phyloP scores from a whole-genome alignment of 345 rosid genomes.

The Cardamine chenopodiifolia region DNA sequence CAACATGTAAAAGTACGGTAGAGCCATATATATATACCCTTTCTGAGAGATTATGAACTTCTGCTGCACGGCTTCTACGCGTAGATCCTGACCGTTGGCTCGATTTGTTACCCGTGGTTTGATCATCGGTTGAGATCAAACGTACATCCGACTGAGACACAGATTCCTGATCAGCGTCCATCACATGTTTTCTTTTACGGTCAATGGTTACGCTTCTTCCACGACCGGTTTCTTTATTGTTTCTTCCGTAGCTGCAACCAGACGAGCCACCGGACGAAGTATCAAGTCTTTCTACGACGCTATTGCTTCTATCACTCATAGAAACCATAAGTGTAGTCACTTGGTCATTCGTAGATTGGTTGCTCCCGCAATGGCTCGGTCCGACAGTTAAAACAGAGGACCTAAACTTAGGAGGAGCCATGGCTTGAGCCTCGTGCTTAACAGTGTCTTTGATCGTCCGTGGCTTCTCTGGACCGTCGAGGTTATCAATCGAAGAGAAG shows the following conservation, averaged over 20 bases:
- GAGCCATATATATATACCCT: constrained; percentile 46
- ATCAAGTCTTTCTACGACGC: constrained; percentile 55
- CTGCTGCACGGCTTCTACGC: constrained; percentile 67
- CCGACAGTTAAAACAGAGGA: constrained; percentile 60
- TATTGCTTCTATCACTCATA: constrained; percentile 45
- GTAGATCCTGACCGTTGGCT: constrained; percentile 54
- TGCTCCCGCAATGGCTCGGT: constrained; percentile 66
- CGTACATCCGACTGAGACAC: constrained; percentile 64
- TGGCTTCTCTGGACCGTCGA: constrained; percentile 22
- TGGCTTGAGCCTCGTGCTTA: constrained; percentile 45
- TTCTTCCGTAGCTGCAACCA: constrained; percentile 61
- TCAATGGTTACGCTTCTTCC: constrained; percentile 36
- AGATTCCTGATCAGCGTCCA: constrained; percentile 54
- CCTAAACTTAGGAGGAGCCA: constrained; percentile 56
- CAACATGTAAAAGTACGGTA: background rate
- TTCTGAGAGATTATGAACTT: constrained; percentile 78
- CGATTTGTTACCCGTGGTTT: constrained; percentile 55
- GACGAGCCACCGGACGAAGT: constrained; percentile 76
- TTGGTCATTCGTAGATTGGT: constrained; percentile 52
- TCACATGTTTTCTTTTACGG: constrained; percentile 61
- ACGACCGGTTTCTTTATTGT: constrained; percentile 50
- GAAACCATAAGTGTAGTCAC: constrained; percentile 37
- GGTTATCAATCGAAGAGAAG: constrained; percentile 41
- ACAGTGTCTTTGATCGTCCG: constrained; percentile 37
- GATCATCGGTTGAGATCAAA: constrained; percentile 35